Evolutionary conservation across 225 moss, liverwort and hornwort genomes (phyloP), one percentile per base, ranked within the genome.

Genomic region (Sphagnum tenellum): DNA sequence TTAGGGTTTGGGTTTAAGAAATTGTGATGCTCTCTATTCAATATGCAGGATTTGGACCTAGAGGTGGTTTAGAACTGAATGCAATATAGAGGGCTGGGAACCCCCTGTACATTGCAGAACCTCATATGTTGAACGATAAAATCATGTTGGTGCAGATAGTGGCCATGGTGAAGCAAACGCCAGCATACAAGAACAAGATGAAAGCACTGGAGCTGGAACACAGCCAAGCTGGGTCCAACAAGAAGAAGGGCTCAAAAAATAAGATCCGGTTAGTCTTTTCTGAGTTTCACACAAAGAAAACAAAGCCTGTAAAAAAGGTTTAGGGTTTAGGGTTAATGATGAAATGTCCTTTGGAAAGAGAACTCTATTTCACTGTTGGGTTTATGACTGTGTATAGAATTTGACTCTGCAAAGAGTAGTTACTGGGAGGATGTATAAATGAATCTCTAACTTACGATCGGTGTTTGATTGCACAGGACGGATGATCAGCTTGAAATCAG

Each of bases 121-220:
- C 14, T 64, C 51, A 46, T 64, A 4, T 64, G 4, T 59, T 58
- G 65, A 71, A 46, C 2, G 9, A 52, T 6, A 2, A 52, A 6
- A 52, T 50, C 59, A 7, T 57, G 73, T 50, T 56, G 55, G 67
- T 79, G 69, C 80, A 98, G 92, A 87, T 98, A 83, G 72, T 98
- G 75, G 79, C 90, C 75, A 90, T 93, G 96, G 93, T 98, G 73
- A 98, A 88, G 77, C 90, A 90, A 72, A 92, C 92, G 62, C 96
- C 96, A 9, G 96, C 93, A 3, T 98, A 93, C 55, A 98, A 93
- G 77, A 98, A 98, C 64, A 98, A 90, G 74, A 71, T 98, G 46
- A 93, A 86, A 67, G 96, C 92, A 52, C 83, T 98, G 75, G 96
- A 98, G 79, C 70, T 93, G 69, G 85, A 98, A 80, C 88, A 86